Conservation (phyloP, 2,329 filamentous ascomycete genomes). For the Catunica adiposa region DNA sequence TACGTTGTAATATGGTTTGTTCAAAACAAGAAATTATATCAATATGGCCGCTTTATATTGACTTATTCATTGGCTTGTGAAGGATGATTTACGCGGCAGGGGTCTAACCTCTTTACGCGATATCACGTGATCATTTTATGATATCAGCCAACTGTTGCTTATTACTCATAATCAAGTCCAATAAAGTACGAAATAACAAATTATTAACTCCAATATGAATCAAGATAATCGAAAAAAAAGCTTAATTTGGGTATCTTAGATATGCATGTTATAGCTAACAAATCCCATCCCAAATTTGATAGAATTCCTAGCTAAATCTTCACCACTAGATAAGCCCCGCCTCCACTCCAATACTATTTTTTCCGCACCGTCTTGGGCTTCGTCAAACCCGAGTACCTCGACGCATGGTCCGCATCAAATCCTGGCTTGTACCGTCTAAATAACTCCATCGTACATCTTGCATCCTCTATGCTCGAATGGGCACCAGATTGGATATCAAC, state of each 20-base stretch:
- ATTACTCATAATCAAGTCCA: too few species aligned
- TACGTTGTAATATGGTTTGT: too few species aligned
- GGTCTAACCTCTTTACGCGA: not conserved
- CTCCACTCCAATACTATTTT: not conserved
- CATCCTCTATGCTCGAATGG: conserved; percentile 61
- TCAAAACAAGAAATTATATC: too few species aligned
- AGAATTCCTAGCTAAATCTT: too few species aligned
- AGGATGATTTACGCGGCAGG: not conserved
- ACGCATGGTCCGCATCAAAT: conserved; percentile 68
- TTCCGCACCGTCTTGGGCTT: not conserved
- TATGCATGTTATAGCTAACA: not conserved
- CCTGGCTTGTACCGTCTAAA: conserved; percentile 68
- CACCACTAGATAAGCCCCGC: too few species aligned
- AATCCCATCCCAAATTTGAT: too few species aligned
- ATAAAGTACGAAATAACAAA: too few species aligned
- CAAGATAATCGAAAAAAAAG: too few species aligned
- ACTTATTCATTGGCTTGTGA: too few species aligned
- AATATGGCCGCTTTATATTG: too few species aligned
- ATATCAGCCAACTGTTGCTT: too few species aligned
- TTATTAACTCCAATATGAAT: too few species aligned
- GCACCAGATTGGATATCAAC: conserved; percentile 47
- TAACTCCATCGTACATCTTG: conserved; percentile 74
- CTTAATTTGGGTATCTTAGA: not conserved
- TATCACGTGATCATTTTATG: conserved; percentile 1
- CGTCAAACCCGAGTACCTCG: conserved; percentile 32